These are phyloP conservation scores for Vigna nakashimae DNA, from an alignment of 306 rosid species.

Conservation along the genomic window DNA sequence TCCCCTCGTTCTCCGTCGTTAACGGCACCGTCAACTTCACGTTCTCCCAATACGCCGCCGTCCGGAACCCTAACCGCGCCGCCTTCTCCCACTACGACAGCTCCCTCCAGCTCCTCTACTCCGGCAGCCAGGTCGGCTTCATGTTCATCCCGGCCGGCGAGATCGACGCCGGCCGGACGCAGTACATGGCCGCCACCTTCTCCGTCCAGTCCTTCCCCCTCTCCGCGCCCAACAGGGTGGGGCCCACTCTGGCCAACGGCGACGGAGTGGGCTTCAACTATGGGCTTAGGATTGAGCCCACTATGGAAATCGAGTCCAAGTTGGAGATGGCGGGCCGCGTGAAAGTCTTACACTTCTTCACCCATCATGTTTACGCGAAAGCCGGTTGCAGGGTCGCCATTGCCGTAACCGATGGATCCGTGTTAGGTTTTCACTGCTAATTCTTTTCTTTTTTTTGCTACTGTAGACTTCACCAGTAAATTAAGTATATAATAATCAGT, in stretches of 20 bases:
- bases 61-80: conserved; percentile 86
- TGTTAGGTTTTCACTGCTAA: conserved; percentile 83
- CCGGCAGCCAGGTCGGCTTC: conserved; percentile 86
- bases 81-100: conserved; percentile 85
- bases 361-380: conserved; percentile 68
- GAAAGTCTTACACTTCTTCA: conserved; percentile 80
- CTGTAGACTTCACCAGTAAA: conserved; percentile 22
- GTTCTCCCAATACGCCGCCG: conserved; percentile 83
- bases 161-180: conserved; percentile 83
- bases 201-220: conserved; percentile 78
- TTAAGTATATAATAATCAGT: conserved; percentile 11
- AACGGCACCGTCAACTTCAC: conserved; percentile 90
- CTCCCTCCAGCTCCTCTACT: conserved; percentile 83
- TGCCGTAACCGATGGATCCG: conserved; percentile 84
- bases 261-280: conserved; percentile 43
- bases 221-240: conserved; percentile 54
- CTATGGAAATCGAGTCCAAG: conserved; percentile 84
- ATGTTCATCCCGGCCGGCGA: conserved; percentile 96
- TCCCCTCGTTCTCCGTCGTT: conserved; percentile 79
- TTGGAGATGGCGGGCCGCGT: conserved; percentile 91
- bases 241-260: conserved; percentile 49
- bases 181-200: conserved; percentile 90
- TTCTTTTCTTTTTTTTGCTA: conserved; percentile 22
- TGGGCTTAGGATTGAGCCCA: conserved; percentile 58
- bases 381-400: conserved; percentile 74